phyloP scores from a whole-genome alignment of 257 asterid genomes.

The Plantago ovata region DNA sequence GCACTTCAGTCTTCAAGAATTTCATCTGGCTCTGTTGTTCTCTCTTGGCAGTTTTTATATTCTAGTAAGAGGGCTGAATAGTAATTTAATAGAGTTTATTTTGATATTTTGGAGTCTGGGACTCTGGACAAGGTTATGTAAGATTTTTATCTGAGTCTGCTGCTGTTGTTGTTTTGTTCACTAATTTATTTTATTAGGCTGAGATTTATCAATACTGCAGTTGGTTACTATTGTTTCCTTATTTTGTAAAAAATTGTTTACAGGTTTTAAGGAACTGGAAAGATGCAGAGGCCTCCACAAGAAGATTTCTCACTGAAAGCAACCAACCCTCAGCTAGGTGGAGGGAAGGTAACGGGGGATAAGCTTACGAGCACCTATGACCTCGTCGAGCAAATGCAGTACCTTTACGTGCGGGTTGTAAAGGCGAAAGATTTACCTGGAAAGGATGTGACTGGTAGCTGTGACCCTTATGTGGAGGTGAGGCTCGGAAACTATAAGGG shows the following conservation, averaged over 20 bases:
- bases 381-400: slow-evolving; percentile 77
- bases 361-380: slow-evolving; percentile 74
- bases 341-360: slow-evolving; percentile 62
- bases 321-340: slow-evolving; percentile 70
- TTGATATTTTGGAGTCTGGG: too few relatives aligned
- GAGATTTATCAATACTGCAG: slow-evolving; percentile 4
- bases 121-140: too few relatives aligned
- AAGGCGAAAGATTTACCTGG: slow-evolving; percentile 67
- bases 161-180: too few relatives aligned
- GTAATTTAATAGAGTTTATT: neutral
- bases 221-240: slow-evolving; percentile 5
- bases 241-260: neutral
- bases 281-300: slow-evolving; percentile 58
- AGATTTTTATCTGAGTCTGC: too few relatives aligned
- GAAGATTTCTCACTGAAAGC: slow-evolving; percentile 55
- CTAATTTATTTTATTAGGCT: neutral
- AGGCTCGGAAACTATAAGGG: slow-evolving; percentile 67
- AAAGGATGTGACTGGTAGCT: slow-evolving; percentile 58
- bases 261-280: slow-evolving; percentile 26
- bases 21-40: neutral
- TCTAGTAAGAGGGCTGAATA: neutral
- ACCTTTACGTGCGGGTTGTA: slow-evolving; percentile 65
- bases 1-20: neutral
- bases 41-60: neutral
- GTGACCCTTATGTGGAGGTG: slow-evolving; percentile 66